Percentiles rank a stretch among this genome's conserved stretches.
These are phyloP conservation scores for Puccinia triticina DNA, from an alignment of 1,284 basidiomycete species.

Conservation along the genomic window DNA sequence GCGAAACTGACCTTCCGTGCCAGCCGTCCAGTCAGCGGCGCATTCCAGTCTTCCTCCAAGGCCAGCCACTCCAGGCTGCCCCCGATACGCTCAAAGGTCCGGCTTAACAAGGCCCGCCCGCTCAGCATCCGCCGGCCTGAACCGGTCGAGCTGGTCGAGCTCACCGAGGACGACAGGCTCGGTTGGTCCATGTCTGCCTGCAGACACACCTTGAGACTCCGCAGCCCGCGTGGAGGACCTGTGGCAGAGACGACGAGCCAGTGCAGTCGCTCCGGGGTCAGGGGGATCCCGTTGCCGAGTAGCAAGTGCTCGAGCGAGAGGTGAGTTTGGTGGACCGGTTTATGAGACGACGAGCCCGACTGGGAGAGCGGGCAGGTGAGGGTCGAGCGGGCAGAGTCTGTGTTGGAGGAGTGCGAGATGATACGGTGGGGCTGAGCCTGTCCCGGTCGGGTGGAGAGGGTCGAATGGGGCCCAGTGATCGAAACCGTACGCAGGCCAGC, in stretches of 20 bases:
- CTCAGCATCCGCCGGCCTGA: not conserved
- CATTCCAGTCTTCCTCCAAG: constrained; percentile 31
- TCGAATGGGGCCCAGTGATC: constrained; percentile 20
- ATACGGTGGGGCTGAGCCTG: not conserved
- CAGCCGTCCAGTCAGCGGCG: not conserved
- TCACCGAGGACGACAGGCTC: constrained; percentile 22
- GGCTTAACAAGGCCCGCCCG: constrained; percentile 8
- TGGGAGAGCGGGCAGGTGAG: not conserved
- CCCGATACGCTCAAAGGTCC: constrained; percentile 32
- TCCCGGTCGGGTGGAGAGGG: constrained; percentile 1
- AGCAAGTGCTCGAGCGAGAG: constrained; percentile 27
- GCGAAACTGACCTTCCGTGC: constrained; percentile 16
- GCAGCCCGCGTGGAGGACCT: not conserved
- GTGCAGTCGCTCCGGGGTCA: constrained; percentile 26
- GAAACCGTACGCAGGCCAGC: not conserved
- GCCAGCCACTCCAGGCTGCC: constrained; percentile 1
- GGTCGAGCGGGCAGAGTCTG: not conserved
- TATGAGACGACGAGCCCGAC: not conserved
- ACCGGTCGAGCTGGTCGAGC: constrained; percentile 11
- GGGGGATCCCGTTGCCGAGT: constrained; percentile 12
- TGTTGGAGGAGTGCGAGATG: not conserved
- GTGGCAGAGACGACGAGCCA: constrained; percentile 16
- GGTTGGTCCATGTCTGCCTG: not conserved
- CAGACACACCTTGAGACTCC: constrained; percentile 18
- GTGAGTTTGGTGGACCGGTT: constrained; percentile 14